A percentile compares a stretch with the other conserved stretches of the same genome.
Conservation (phyloP, 768 basidiomycete species). For the Boletus rubescentipes region DNA sequence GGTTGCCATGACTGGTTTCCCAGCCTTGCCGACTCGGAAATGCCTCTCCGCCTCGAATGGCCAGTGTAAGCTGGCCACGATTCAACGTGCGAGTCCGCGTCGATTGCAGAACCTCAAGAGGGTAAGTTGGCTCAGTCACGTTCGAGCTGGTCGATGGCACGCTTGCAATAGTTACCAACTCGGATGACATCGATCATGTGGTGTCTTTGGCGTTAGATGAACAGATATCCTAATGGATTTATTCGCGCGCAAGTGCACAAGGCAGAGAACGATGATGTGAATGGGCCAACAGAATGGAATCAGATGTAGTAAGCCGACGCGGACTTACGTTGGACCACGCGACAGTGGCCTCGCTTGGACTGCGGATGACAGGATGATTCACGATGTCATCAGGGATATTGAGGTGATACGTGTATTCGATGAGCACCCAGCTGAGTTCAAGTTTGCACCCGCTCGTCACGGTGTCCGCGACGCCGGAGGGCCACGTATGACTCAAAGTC, state of each 20-base stretch:
- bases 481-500: slow-evolving; percentile 81
- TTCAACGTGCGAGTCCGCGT: slow-evolving; percentile 75
- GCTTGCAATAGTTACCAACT: slow-evolving; percentile 75
- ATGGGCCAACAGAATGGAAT: neutral
- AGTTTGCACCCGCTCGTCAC: slow-evolving; percentile 84
- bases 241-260: too few species aligned
- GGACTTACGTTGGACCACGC: slow-evolving; percentile 81
- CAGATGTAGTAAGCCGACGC: too few species aligned
- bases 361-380: slow-evolving; percentile 67
- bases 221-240: slow-evolving; percentile 63
- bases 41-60: slow-evolving; percentile 73
- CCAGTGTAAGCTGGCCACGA: slow-evolving; percentile 75
- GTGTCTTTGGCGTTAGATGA: slow-evolving; percentile 80
- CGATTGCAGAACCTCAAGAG: slow-evolving; percentile 69
- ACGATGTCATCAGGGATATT: slow-evolving; percentile 80
- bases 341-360: slow-evolving; percentile 72
- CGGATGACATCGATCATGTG: slow-evolving; percentile 79
- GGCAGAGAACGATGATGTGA: too few species aligned
- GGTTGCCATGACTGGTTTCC: slow-evolving; percentile 52
- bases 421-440: slow-evolving; percentile 78
- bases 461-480: too few species aligned
- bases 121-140: slow-evolving; percentile 48
- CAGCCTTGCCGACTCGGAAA: slow-evolving; percentile 63
- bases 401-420: slow-evolving; percentile 79
- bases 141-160: slow-evolving; percentile 69